Conservation (phyloP, 306 rosid genomes). For the Albizia julibrissin region DNA sequence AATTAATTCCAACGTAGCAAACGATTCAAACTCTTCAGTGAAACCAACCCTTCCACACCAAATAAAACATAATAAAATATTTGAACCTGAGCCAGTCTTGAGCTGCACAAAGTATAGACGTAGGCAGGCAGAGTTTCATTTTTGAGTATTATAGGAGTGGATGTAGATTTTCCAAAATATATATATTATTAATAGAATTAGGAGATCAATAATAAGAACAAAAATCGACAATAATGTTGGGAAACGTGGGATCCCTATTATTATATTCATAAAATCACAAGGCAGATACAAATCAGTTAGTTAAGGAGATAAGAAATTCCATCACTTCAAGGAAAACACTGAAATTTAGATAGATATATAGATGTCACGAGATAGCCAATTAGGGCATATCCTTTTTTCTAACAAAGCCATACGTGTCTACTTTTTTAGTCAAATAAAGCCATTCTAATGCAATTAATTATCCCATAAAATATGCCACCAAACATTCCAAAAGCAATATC, state of each 20-base stretch:
- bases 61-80: not conserved
- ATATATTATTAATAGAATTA: not conserved
- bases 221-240: slow-evolving; percentile 35
- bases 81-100: slow-evolving; percentile 9
- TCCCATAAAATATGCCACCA: slow-evolving; percentile 41
- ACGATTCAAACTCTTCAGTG: slow-evolving; percentile 28
- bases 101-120: not conserved
- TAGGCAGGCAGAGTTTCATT: not conserved
- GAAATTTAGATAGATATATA: slow-evolving; percentile 62
- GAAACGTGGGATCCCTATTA: slow-evolving; percentile 41
- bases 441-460: slow-evolving; percentile 46
- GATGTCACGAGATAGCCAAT: slow-evolving; percentile 52
- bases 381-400: slow-evolving; percentile 43
- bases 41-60: slow-evolving; percentile 8
- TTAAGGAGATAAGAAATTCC: slow-evolving; percentile 59
- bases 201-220: not conserved
- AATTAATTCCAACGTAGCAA: no score
- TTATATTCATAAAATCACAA: slow-evolving; percentile 30
- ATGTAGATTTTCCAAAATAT: not conserved
- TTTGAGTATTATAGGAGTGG: not conserved
- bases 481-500: slow-evolving; percentile 62
- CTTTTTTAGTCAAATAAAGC: slow-evolving; percentile 49
- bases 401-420: slow-evolving; percentile 43
- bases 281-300: slow-evolving; percentile 53
- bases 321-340: slow-evolving; percentile 81